Evolutionary conservation across 768 basidiomycete species (phyloP).

Genomic region (Leccinum rimulosum): DNA sequence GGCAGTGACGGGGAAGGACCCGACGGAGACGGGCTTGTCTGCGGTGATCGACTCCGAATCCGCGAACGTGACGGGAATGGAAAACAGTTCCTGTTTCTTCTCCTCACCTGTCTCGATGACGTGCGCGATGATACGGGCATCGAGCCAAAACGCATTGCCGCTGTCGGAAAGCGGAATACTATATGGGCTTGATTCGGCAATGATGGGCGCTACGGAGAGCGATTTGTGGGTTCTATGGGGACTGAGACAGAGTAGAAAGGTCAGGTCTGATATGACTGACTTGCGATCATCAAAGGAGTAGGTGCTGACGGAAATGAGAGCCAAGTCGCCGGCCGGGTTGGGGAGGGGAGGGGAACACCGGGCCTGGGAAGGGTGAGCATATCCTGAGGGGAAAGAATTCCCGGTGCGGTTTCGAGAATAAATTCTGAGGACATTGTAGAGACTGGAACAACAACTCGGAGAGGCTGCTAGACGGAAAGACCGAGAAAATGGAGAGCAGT

Average conservation of each 20-base stretch:
- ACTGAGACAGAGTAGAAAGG: background rate
- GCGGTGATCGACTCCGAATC: conserved; percentile 33
- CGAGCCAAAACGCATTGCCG: conserved; percentile 80
- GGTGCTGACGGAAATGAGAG: conserved; percentile 61
- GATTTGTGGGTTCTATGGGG: conserved; percentile 65
- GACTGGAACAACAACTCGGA: conserved; percentile 28
- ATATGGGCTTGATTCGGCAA: conserved; percentile 46
- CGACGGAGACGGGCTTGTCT: conserved; percentile 45
- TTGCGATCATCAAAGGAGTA: conserved; percentile 73
- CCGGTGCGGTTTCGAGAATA: conserved; percentile 53
- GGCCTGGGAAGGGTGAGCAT: conserved; percentile 70
- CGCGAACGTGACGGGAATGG: conserved; percentile 49
- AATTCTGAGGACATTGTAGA: conserved; percentile 41
- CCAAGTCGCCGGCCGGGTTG: conserved; percentile 66
- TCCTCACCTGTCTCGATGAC: conserved; percentile 50
- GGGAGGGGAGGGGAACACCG: conserved; percentile 57
- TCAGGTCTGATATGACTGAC: conserved; percentile 40
- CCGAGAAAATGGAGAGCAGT: conserved; percentile 39
- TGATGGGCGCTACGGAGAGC: conserved; percentile 59
- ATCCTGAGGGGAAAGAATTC: conserved; percentile 69
- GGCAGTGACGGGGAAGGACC: conserved; percentile 65
- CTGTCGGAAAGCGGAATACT: conserved; percentile 62
- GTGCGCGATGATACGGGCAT: conserved; percentile 65
- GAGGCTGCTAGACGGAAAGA: conserved; percentile 52
- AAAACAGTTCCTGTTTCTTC: conserved; percentile 55